Percentiles rank a stretch among this genome's conserved stretches.
Evolutionary conservation across 805 yeast genomes (phyloP).

Genomic region (Candida corydali): DNA sequence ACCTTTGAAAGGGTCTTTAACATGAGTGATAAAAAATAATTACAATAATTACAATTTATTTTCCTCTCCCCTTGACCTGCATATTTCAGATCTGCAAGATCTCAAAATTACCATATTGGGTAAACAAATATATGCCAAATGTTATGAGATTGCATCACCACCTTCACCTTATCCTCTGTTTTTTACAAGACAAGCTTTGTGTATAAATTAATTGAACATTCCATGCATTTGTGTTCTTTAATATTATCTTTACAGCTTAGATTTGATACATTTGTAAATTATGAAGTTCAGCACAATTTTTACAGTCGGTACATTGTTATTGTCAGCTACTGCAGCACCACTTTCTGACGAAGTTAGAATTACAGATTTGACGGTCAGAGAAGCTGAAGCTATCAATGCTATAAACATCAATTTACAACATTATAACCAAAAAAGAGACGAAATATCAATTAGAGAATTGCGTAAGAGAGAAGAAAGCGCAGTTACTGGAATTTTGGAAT

Average conservation of each 20-base stretch:
- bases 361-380: slow-evolving; percentile 17
- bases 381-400: slow-evolving; percentile 19
- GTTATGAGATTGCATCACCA: too few species aligned
- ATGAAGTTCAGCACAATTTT: background rate
- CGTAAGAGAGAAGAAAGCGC: slow-evolving; percentile 35
- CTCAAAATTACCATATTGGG: slow-evolving; percentile 4
- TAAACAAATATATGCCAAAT: background rate
- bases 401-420: slow-evolving; percentile 25
- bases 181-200: background rate
- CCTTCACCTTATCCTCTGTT: background rate
- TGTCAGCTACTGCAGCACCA: slow-evolving; percentile 24
- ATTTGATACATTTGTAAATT: too few species aligned
- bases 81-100: background rate
- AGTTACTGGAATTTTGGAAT: slow-evolving; percentile 36
- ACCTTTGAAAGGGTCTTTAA: background rate
- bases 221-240: background rate
- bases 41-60: background rate
- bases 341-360: slow-evolving; percentile 6
- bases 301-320: slow-evolving; percentile 11
- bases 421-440: slow-evolving; percentile 27
- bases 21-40: background rate
- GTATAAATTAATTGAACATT: background rate
- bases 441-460: slow-evolving; percentile 18
- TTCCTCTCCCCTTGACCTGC: background rate
- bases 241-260: too few species aligned